Base-by-base conservation (phyloP, 1,284 basidiomycete species). In the Mrakiaceae sp. region DNA sequence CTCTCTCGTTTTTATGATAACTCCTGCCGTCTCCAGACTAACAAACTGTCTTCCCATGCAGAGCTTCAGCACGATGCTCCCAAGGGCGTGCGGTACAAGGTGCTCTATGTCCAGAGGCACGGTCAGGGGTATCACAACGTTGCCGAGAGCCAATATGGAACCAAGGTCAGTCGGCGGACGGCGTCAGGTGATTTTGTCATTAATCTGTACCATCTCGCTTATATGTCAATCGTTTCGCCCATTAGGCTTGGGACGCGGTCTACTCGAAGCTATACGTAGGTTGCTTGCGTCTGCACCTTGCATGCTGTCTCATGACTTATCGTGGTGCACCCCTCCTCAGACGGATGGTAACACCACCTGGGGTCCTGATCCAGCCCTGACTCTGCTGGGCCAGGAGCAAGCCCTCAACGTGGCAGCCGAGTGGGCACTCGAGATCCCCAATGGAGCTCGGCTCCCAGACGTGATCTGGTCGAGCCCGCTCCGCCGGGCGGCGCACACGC, bases 391-490 rank as follows among this genome's bases (percentile, higher is more conserved):
- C 2, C 46, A 60, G 43, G 58, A 53, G 43, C 63, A 64, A 60
- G 63, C 63, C 6, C 46, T 42, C 12, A 52, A 60, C 47, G 63
- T 64, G 4, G 57, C 56, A 10, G 40, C 46, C 16, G 63, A 42
- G 5, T 64, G 63, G 63, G 58, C 49, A 12, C 44, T 46, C 10
- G 58, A 56, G 58, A 42, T 64, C 42, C 27, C 16, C 11, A 8
- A 56, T 2, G 16, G 12, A 27, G 52, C 43, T 2, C 40, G 16
- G n/a, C 39, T 64, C 4, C 63, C 63, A 3, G 63, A 53, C 11
- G 59, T 55, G 8, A n/a, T 64, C 14, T 64, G 63, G 63, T 43
- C 58, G 14, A 64, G 63, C 42, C 63, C 63, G 10, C 52, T 64
- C 3, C 14, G 51, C 46, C 50, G 63, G 9, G 63, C 63, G 10